Evolutionary conservation across 1,284 basidiomycete species (phyloP), one percentile per base, ranked within the genome.

Genomic region (Irpex sp.): DNA sequence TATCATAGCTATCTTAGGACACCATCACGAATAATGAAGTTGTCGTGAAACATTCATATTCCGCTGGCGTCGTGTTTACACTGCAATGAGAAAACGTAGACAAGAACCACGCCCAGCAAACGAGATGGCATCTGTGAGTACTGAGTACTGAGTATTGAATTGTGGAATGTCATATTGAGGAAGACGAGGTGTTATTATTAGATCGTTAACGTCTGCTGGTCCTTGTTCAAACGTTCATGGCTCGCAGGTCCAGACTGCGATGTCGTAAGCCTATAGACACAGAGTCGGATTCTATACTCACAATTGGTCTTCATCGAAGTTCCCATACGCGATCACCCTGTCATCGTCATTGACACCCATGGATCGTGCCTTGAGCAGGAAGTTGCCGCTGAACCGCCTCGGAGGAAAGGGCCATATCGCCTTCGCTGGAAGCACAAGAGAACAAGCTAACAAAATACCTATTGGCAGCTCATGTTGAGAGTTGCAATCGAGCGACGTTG

Each of bases 231-330:
- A n/a, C n/a, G n/a, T n/a, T n/a, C 31, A 98, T 78, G 7, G 88
- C 81, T 61, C 98, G 81, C 4, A 95, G 78, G 75, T 99, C 97
- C 64, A 94, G 75, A 71, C 94, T 95, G 50, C 19, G 39, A 55
- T 5, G 51, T 39, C 11, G n/a, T 37, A 6, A 61, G 47, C 3
- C 19, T 21, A 26, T 54, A 5, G 19, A 51, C 17, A 26, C 37
- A 19, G 46, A 47, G 31, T 19, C 8, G 5, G 19, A 5, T 37
- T n/a, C 39, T 35, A 13, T 31, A 79, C 92, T 75, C 73, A 97
- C 94, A 93, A 93, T 73, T 97, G 95, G 75, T 98, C 95, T 4
- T 93, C 95, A 74, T 98, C 89, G 75, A 94, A 96, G 77, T 99
- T 96, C 35, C 94, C 97, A 71, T 95, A 92, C 1, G 95, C 96